Evolutionary conservation across 345 rosid genomes (phyloP).

Genomic region (Pistacia vera): DNA sequence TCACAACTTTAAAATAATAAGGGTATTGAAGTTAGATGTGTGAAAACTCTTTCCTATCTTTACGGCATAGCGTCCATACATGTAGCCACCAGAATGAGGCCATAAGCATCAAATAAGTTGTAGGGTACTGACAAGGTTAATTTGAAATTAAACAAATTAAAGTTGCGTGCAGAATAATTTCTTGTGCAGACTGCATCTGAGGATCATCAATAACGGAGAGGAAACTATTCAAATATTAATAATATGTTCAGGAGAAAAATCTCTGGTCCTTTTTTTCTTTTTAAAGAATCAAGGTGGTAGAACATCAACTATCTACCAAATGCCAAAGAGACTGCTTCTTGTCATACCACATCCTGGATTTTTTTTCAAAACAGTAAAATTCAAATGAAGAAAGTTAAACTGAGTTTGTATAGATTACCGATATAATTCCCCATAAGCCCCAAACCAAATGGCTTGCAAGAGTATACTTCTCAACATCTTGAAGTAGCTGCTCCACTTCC

Average conservation of each 20-base stretch:
- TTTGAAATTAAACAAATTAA: conserved; percentile 1
- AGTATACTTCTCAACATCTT: conserved; percentile 52
- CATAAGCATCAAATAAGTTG: not conserved
- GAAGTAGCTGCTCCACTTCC: conserved; percentile 42
- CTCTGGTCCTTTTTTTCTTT: not conserved
- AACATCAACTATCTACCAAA: not conserved
- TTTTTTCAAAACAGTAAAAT: not conserved
- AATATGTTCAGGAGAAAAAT: not conserved
- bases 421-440: conserved; percentile 78
- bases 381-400: conserved; percentile 5
- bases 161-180: not conserved
- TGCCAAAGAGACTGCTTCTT: not conserved
- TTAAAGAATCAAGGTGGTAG: not conserved
- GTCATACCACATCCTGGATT: conserved; percentile 2
- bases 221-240: not conserved
- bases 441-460: conserved; percentile 66
- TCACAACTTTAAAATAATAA: not conserved
- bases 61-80: no score
- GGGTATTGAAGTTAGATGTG: not conserved
- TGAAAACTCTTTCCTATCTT: not conserved
- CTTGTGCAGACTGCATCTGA: not conserved
- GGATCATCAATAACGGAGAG: not conserved
- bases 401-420: conserved; percentile 33
- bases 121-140: not conserved
- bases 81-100: not conserved